Base-by-base conservation (phyloP, 2,329 filamentous ascomycete species). In the Talaromyces sp. region DNA sequence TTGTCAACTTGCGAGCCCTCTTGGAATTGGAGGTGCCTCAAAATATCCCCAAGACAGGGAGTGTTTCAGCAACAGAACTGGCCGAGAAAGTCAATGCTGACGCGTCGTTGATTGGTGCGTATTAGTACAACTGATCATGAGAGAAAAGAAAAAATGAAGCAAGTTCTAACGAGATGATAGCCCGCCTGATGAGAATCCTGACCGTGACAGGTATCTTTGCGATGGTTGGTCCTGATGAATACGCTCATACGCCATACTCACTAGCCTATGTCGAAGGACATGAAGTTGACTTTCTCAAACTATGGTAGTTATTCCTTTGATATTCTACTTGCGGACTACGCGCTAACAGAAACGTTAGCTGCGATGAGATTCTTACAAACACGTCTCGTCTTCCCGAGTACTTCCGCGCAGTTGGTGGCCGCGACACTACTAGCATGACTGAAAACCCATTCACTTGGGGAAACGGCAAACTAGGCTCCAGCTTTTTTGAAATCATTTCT, bases 1-100 rank as follows among this genome's bases (percentile, higher is more conserved):
- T 64, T 1, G 64, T 66, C n/a, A 67, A 69, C 18, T 48, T 71
- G 44, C 65, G 68, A 23, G 66, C 66, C 9, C 58, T 70, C 42
- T 63, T 69, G 61, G 66, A 65, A 52, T 61, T 66, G 33, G 33
- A 56, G 25, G 69, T 70, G 28, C 66, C 72, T 2, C 65, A 71
- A 40, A 69, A 67, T 37, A 70, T 74, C 31, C 71, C 71, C 5
- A 62, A 58, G 7, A 61, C 71, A 35, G 69, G 68, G 28, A 67
- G 62, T 50, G 50, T 63, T 23, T 60, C 62, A 12, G 62, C 67
- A 0, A 60, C 64, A 2, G 68, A 67, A 2, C 63, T 79, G 12
- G 69, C 75, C 0, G 46, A 66, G 5, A 75, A 73, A 59, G 70
- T 71, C 3, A 68, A 69, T 1, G 69, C 76, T 3, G 67, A 76